Base-by-base conservation (phyloP, 163 green algal genomes). In the Scenedesmus sp. region DNA sequence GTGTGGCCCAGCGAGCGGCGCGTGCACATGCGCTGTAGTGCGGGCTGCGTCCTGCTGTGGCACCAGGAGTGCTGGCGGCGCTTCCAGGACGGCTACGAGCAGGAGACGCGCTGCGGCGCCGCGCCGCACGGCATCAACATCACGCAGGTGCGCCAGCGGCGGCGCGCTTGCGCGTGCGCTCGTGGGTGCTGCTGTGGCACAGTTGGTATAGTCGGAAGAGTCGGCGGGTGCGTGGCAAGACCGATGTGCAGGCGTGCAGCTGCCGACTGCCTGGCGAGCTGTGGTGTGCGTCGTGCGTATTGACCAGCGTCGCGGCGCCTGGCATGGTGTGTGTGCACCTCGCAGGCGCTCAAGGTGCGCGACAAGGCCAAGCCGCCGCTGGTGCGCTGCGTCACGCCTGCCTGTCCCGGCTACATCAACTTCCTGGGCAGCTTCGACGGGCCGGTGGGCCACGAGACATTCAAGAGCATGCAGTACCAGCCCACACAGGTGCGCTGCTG, bases 61-160 rank as follows among this genome's bases (percentile, higher is more conserved):
- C 85, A 90, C 72, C 35, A 68, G 22, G 30, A 70, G 15, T 90
- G 85, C 70, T 90, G 85, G 85, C 59, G 72, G 72, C 26, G 30
- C 26, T 90, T 90, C 44, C 72, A 90, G 70, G 72, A 90, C 7
- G 85, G 46, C 9, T 90, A 90, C 51, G 85, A 90, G 72, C n/a
- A 26, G 51, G 85, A 90, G 85, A 90, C 72, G 3, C 26, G 85
- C 24, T 9, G 9, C 26, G n/a, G 30, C 30, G 18, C 44, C 40
- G 43, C 73, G 37, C 37, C 42, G 35, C 91, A 93, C 40, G 24
- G 84, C 26, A 82, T 86, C 73, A 91, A 91, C 51, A 44, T 86
- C 12, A 65, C 37, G 30, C 73, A 79, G 73, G 86, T 86, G 83
- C n/a, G n/a, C n/a, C n/a, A n/a, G n/a, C n/a, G n/a, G n/a, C n/a